Percentiles rank a stretch among this genome's conserved stretches.
phyloP scores from a whole-genome alignment of 441 rosid species.

The Croton laevigatus region DNA sequence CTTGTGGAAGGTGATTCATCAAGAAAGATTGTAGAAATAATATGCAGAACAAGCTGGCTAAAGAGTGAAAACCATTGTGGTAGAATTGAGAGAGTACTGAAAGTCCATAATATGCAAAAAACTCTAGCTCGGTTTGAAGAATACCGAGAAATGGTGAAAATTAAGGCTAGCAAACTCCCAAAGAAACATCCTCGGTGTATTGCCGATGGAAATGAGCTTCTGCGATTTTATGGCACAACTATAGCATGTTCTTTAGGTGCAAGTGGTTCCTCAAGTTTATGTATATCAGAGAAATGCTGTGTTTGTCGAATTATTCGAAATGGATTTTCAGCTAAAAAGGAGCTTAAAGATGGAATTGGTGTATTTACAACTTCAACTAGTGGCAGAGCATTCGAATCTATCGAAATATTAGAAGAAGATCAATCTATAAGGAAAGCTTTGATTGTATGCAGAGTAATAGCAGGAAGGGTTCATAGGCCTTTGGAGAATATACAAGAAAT shows the following conservation, averaged over 20 bases:
- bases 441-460: conserved; percentile 92
- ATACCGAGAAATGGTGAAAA: conserved; percentile 78
- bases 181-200: conserved; percentile 94
- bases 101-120: conserved; percentile 92
- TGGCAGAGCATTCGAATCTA: conserved; percentile 79
- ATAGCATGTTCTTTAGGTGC: conserved; percentile 79
- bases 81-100: conserved; percentile 82
- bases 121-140: conserved; percentile 89
- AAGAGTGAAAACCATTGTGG: conserved; percentile 83
- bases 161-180: conserved; percentile 82
- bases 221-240: conserved; percentile 83
- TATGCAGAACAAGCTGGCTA: conserved; percentile 86
- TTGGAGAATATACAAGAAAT: conserved; percentile 80
- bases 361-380: conserved; percentile 94
- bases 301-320: conserved; percentile 73
- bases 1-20: conserved; percentile 95
- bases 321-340: conserved; percentile 81
- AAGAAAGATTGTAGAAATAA: conserved; percentile 91
- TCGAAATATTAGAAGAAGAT: conserved; percentile 41
- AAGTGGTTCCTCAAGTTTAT: conserved; percentile 73
- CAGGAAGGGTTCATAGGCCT: conserved; percentile 94
- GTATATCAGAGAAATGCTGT: conserved; percentile 68
- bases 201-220: conserved; percentile 91
- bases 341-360: conserved; percentile 73
- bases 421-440: conserved; percentile 65